These are phyloP conservation scores for Tricharina praecox DNA, from an alignment of 495 filamentous ascomycete genomes.

Conservation along the genomic window DNA sequence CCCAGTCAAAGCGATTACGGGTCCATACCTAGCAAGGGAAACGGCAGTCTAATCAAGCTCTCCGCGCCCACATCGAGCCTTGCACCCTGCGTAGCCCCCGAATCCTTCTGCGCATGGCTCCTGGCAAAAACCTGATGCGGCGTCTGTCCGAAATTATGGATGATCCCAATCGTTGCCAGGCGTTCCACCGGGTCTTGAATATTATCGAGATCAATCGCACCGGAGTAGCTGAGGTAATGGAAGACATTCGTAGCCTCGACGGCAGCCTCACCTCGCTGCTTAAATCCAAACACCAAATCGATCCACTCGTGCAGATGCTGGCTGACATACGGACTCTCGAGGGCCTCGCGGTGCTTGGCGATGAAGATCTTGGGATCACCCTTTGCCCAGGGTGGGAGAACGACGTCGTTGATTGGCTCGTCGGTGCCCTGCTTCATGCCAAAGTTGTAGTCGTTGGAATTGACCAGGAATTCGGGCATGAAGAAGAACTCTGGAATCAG, in stretches of 20 bases:
- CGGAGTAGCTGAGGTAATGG: conserved; percentile 85
- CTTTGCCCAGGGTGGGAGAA: conserved; percentile 88
- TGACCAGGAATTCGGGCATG: conserved; percentile 79
- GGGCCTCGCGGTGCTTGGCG: conserved; percentile 77
- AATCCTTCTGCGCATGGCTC: conserved; percentile 57
- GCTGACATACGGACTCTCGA: conserved; percentile 89
- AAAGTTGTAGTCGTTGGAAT: conserved; percentile 87
- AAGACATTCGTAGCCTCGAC: conserved; percentile 88
- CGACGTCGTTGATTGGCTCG: conserved; percentile 64
- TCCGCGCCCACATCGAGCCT: conserved; percentile 65
- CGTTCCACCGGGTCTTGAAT: conserved; percentile 78
- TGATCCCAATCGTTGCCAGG: conserved; percentile 77
- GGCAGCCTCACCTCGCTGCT: conserved; percentile 87
- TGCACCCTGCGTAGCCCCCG: conserved; percentile 39
- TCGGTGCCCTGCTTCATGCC: conserved; percentile 64
- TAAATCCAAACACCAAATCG: conserved; percentile 84
- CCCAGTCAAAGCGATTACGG: no score
- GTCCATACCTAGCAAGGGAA: conserved; percentile 25
- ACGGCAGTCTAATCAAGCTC: conserved; percentile 61
- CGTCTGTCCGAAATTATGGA: conserved; percentile 97
- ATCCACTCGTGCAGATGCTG: conserved; percentile 86
- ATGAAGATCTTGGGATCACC: conserved; percentile 93
- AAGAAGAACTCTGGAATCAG: conserved; percentile 95
- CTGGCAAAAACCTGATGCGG: conserved; percentile 83
- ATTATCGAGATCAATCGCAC: conserved; percentile 77